A percentile compares a stretch with the other conserved stretches of the same genome.
Conservation (phyloP, 2,329 filamentous ascomycete genomes). For the Alternaria postmessia region DNA sequence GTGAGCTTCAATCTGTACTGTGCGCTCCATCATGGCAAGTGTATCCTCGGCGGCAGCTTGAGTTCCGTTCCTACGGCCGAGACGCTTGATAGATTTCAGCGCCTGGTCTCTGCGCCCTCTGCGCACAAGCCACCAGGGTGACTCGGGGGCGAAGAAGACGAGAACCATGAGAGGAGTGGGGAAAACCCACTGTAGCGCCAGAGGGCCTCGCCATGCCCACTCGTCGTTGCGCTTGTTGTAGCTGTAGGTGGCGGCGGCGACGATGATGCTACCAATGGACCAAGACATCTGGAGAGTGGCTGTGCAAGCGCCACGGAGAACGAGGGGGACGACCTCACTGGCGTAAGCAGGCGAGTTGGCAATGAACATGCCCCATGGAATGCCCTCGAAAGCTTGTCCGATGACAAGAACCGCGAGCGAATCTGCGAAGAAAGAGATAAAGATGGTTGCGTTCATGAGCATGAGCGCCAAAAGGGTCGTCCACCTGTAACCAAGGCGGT, state of each 20-base stretch:
- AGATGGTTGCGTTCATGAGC: slow-evolving; percentile 65
- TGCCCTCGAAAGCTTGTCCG: slow-evolving; percentile 66
- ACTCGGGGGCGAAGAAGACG: slow-evolving; percentile 56
- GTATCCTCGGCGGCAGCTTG: slow-evolving; percentile 51
- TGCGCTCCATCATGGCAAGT: slow-evolving; percentile 67
- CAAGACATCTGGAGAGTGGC: slow-evolving; percentile 71
- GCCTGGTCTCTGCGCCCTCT: slow-evolving; percentile 53
- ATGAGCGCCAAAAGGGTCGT: slow-evolving; percentile 63
- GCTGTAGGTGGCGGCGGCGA: slow-evolving; percentile 63
- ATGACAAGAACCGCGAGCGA: slow-evolving; percentile 58
- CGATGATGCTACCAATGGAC: slow-evolving; percentile 68
- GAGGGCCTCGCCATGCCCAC: slow-evolving; percentile 35
- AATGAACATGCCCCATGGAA: slow-evolving; percentile 71
- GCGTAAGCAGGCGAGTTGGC: slow-evolving; percentile 70
- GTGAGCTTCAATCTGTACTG: slow-evolving; percentile 61
- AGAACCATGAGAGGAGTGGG: slow-evolving; percentile 53
- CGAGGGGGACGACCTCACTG: slow-evolving; percentile 67
- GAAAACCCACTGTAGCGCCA: slow-evolving; percentile 54
- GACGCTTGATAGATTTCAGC: slow-evolving; percentile 58
- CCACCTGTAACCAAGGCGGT: slow-evolving; percentile 65
- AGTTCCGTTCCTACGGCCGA: slow-evolving; percentile 55
- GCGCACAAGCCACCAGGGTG: slow-evolving; percentile 52
- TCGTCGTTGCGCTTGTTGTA: slow-evolving; percentile 54
- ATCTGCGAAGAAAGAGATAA: slow-evolving; percentile 65
- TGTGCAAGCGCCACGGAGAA: slow-evolving; percentile 64